These are phyloP conservation scores for Papiliotrema fonsecae DNA, from an alignment of 1,284 basidiomycete genomes.

Conservation along the genomic window DNA sequence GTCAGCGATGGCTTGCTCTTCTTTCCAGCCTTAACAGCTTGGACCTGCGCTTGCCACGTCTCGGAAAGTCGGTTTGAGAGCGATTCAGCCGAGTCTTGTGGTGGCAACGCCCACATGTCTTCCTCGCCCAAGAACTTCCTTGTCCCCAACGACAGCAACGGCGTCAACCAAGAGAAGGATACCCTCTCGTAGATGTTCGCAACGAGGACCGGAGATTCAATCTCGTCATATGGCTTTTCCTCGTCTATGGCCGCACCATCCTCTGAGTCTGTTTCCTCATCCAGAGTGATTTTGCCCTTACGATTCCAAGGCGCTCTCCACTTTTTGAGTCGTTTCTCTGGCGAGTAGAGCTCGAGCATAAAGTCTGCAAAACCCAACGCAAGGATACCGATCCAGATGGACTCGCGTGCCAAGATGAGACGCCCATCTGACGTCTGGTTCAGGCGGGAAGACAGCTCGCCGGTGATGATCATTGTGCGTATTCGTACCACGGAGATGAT, in stretches of 20 bases:
- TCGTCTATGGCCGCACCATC: slow-evolving; percentile 15
- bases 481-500: slow-evolving; percentile 57
- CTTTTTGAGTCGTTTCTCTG: slow-evolving; percentile 53
- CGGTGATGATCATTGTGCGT: slow-evolving; percentile 55
- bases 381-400: slow-evolving; percentile 49
- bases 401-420: slow-evolving; percentile 31
- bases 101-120: slow-evolving; percentile 65
- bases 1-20: slow-evolving; percentile 66
- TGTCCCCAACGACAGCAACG: slow-evolving; percentile 39
- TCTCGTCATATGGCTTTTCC: slow-evolving; percentile 50
- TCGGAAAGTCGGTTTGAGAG: slow-evolving; percentile 61
- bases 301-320: slow-evolving; percentile 17
- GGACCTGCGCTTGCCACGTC: slow-evolving; percentile 48
- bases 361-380: slow-evolving; percentile 59
- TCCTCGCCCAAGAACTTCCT: slow-evolving; percentile 63
- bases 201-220: slow-evolving; percentile 67
- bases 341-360: slow-evolving; percentile 64
- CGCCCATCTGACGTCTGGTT: slow-evolving; percentile 23
- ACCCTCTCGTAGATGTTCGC: slow-evolving; percentile 69
- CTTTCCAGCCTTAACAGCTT: slow-evolving; percentile 51
- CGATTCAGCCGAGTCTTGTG: slow-evolving; percentile 66
- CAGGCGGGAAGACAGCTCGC: slow-evolving; percentile 22
- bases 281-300: slow-evolving; percentile 34
- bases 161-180: slow-evolving; percentile 45
- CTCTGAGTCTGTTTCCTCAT: slow-evolving; percentile 41